Percentiles rank a stretch among this genome's conserved stretches.
phyloP scores from a whole-genome alignment of 1,284 basidiomycete genomes.

The Microstroma glucosiphilum region DNA sequence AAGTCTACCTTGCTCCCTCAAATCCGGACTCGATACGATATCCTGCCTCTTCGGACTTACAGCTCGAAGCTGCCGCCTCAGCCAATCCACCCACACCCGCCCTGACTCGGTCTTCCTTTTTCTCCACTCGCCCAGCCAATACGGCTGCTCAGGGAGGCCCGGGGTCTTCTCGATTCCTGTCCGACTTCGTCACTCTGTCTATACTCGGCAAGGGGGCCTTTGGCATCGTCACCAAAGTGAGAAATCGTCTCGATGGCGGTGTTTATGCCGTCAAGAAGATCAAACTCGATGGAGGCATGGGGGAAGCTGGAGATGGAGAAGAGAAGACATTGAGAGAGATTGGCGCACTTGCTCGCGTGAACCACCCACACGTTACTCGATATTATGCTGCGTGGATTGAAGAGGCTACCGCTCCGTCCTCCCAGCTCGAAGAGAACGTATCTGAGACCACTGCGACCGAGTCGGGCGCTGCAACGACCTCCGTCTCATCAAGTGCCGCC shows the following conservation, averaged over 20 bases:
- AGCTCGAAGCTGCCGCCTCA: not conserved
- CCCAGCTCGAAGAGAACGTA: not conserved
- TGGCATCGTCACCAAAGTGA: constrained; percentile 86
- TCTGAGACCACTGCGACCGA: not conserved
- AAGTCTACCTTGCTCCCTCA: not conserved
- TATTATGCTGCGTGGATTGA: constrained; percentile 56
- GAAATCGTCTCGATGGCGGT: constrained; percentile 63
- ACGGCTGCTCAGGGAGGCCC: constrained; percentile 7
- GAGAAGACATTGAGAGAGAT: constrained; percentile 86
- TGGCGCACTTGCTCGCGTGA: constrained; percentile 75
- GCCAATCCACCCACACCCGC: not conserved
- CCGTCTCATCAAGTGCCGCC: no score
- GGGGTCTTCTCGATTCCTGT: constrained; percentile 36
- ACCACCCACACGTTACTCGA: constrained; percentile 82
- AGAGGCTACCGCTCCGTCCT: constrained; percentile 10
- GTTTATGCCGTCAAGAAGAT: constrained; percentile 75
- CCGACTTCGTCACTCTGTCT: constrained; percentile 49
- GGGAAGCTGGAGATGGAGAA: constrained; percentile 58
- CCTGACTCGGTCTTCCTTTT: not conserved
- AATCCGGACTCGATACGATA: no score
- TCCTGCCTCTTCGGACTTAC: no score
- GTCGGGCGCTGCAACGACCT: not conserved
- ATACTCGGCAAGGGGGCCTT: constrained; percentile 75
- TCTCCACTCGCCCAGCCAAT: constrained; percentile 11
- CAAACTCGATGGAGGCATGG: constrained; percentile 64